Conservation (phyloP, 169 alveolate species). For the Pseudocohnilembus persalinus region DNA sequence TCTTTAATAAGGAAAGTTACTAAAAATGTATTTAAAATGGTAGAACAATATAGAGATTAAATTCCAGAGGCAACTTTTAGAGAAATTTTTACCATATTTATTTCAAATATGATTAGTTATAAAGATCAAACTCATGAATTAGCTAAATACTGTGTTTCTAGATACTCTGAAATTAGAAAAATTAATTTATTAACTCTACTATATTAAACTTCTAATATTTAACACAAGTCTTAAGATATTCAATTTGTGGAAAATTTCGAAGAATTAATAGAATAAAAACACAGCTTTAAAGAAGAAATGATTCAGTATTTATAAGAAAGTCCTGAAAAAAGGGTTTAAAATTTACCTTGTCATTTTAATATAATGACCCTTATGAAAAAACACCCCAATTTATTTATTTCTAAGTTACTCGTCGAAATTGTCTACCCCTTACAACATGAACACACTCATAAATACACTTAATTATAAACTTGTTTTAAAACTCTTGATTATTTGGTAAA, state of each 20-base stretch:
- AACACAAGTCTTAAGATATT: neutral
- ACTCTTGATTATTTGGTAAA: neutral
- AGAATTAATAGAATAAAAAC: neutral
- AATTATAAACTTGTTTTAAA: neutral
- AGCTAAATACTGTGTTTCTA: conserved; percentile 14
- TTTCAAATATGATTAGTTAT: neutral
- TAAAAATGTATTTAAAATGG: neutral
- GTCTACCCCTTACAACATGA: neutral
- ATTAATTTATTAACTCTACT: neutral
- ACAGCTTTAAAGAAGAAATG: neutral
- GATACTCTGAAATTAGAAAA: neutral
- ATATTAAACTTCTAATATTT: neutral
- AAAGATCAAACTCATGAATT: conserved; percentile 5
- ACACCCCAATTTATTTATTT: neutral
- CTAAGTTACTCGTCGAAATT: neutral
- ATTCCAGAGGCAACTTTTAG: neutral
- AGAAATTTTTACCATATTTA: conserved; percentile 1
- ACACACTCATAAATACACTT: neutral
- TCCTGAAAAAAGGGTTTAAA: neutral
- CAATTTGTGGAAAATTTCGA: neutral
- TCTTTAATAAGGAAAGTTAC: neutral
- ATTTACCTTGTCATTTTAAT: neutral
- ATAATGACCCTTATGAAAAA: neutral
- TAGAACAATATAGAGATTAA: conserved; percentile 2
- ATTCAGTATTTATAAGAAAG: neutral